phyloP scores from a whole-genome alignment of 1,284 basidiomycete genomes.

The Microbotryomycetes sp. region DNA sequence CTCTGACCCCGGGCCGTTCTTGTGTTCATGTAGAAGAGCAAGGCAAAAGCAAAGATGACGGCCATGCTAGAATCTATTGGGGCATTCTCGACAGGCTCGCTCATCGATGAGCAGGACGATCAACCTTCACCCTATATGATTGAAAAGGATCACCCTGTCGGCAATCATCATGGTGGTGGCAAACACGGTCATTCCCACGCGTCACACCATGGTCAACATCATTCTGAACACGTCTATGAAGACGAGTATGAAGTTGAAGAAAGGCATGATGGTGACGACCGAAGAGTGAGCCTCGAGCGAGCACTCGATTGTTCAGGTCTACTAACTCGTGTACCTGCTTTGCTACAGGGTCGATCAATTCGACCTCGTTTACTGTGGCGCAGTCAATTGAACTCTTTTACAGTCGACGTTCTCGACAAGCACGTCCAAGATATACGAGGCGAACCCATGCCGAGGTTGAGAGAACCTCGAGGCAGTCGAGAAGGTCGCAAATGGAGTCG shows the following conservation, averaged over 20 bases:
- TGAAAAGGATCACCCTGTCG: neutral
- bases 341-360: neutral
- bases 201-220: neutral
- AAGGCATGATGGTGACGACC: neutral
- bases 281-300: neutral
- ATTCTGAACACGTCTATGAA: neutral
- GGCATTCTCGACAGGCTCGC: neutral
- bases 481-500: conserved; percentile 23
- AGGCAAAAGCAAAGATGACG: neutral
- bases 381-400: neutral
- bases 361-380: neutral
- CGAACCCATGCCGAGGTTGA: neutral
- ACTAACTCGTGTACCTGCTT: neutral
- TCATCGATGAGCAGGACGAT: neutral
- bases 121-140: neutral
- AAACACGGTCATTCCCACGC: neutral
- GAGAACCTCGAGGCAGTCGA: conserved; percentile 2
- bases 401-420: neutral
- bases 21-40: neutral
- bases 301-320: neutral
- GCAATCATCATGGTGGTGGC: too few relatives aligned
- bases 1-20: neutral
- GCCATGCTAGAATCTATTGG: neutral
- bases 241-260: conserved; percentile 3
- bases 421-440: neutral